Evolutionary conservation across 2,329 filamentous ascomycete genomes (phyloP).

Genomic region (Neonectria sp.): DNA sequence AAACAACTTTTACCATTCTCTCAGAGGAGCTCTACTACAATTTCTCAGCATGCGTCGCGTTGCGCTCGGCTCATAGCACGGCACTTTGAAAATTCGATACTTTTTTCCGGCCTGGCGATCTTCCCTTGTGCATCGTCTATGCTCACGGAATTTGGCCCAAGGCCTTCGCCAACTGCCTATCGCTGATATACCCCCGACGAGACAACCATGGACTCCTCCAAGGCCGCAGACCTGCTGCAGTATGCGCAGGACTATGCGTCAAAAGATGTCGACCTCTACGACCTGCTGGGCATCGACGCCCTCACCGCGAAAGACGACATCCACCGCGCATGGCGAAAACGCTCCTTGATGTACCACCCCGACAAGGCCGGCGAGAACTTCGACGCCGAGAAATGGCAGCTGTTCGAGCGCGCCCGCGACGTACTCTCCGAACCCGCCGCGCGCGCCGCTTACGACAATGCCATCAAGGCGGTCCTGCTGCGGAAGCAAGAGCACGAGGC

Average conservation of each 20-base stretch:
- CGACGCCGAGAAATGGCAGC: slow-evolving; percentile 87
- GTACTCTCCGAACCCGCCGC: slow-evolving; percentile 80
- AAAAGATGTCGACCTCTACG: slow-evolving; percentile 82
- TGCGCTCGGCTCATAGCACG: neutral
- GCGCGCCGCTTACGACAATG: slow-evolving; percentile 84
- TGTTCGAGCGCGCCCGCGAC: slow-evolving; percentile 88
- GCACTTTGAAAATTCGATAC: neutral
- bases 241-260: slow-evolving; percentile 73
- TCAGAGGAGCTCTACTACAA: slow-evolving; percentile 1
- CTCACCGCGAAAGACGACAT: slow-evolving; percentile 80
- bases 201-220: slow-evolving; percentile 52
- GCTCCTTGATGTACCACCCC: slow-evolving; percentile 91
- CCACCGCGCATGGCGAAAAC: slow-evolving; percentile 86
- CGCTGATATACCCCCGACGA: slow-evolving; percentile 7
- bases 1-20: neutral
- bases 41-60: slow-evolving; percentile 7
- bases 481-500: slow-evolving; percentile 79
- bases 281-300: slow-evolving; percentile 77
- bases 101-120: neutral
- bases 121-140: neutral
- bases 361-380: slow-evolving; percentile 87
- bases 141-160: neutral
- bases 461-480: slow-evolving; percentile 78
- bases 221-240: slow-evolving; percentile 65
- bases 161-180: slow-evolving; percentile 3